These are phyloP conservation scores for Eutreptiella sp. DNA, from an alignment of 208 protist genomes.

Conservation along the genomic window DNA sequence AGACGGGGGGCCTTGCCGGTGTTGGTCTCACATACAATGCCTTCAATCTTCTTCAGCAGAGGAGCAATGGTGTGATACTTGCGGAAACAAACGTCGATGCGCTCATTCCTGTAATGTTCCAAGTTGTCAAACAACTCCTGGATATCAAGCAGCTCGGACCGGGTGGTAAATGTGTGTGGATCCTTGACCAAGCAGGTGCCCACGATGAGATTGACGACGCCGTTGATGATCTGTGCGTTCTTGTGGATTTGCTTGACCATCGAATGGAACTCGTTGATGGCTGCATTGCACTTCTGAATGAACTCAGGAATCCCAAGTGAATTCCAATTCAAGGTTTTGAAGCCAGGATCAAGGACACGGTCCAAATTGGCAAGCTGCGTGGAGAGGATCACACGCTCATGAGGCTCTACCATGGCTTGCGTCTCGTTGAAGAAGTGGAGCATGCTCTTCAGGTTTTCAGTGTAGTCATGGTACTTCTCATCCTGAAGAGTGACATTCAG, in stretches of 20 bases:
- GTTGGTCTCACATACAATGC: conserved; percentile 67
- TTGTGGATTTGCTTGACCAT: conserved; percentile 90
- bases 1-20: conserved; percentile 79
- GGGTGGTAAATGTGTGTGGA: conserved; percentile 63
- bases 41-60: conserved; percentile 90
- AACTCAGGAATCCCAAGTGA: conserved; percentile 94
- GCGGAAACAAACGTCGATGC: conserved; percentile 71
- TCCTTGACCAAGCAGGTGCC: conserved; percentile 68
- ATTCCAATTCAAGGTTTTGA: conserved; percentile 95
- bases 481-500: conserved; percentile 95
- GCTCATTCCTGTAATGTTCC: conserved; percentile 63
- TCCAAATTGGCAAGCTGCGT: conserved; percentile 79
- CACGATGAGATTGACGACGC: conserved; percentile 79
- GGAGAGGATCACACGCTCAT: conserved; percentile 80
- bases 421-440: conserved; percentile 77
- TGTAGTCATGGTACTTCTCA: conserved; percentile 89
- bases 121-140: conserved; percentile 81
- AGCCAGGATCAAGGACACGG: conserved; percentile 77
- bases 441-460: conserved; percentile 89
- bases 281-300: conserved; percentile 75
- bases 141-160: conserved; percentile 76
- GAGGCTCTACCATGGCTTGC: conserved; percentile 60
- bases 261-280: conserved; percentile 92
- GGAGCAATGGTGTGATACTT: conserved; percentile 88
- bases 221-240: conserved; percentile 82